A percentile compares a stretch with the other conserved stretches of the same genome.
phyloP scores from a whole-genome alignment of 1,284 basidiomycete genomes.

The Malassezia obtusa region DNA sequence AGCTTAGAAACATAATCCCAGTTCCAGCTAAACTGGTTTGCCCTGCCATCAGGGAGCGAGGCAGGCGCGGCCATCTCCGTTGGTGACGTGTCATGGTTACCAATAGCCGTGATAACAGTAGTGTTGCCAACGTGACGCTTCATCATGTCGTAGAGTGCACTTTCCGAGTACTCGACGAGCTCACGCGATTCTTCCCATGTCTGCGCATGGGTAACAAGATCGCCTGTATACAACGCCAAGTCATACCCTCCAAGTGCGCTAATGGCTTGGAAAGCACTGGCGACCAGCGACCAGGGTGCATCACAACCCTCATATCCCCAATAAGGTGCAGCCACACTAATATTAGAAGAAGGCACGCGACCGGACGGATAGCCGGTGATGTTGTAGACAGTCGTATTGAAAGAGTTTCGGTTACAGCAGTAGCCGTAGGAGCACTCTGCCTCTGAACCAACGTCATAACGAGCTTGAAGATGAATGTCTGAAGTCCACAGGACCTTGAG shows the following conservation, averaged over 20 bases:
- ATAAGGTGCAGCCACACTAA: conserved; percentile 30
- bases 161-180: conserved; percentile 36
- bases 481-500: conserved; percentile 67
- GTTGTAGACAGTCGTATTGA: conserved; percentile 53
- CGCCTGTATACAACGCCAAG: conserved; percentile 65
- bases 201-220: conserved; percentile 56
- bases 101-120: conserved; percentile 39
- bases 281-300: conserved; percentile 59
- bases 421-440: conserved; percentile 62
- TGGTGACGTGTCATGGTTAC: conserved; percentile 41
- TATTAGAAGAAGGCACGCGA: conserved; percentile 21
- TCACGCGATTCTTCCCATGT: conserved; percentile 34
- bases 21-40: conserved; percentile 37
- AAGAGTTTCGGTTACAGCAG: conserved; percentile 57
- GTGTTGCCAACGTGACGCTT: conserved; percentile 27
- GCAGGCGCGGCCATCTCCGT: conserved; percentile 29
- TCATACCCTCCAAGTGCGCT: conserved; percentile 59
- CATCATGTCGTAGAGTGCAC: conserved; percentile 33
- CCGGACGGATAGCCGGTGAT: conserved; percentile 23
- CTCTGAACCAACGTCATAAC: conserved; percentile 64
- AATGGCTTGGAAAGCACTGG: conserved; percentile 60
- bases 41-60: conserved; percentile 28
- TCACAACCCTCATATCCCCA: conserved; percentile 54
- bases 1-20: conserved; percentile 31
- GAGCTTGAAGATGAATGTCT: conserved; percentile 70